Percentiles rank a stretch among this genome's conserved stretches.
These are phyloP conservation scores for Taiozyma sp. DNA, from an alignment of 1,139 yeast genomes.

Conservation along the genomic window DNA sequence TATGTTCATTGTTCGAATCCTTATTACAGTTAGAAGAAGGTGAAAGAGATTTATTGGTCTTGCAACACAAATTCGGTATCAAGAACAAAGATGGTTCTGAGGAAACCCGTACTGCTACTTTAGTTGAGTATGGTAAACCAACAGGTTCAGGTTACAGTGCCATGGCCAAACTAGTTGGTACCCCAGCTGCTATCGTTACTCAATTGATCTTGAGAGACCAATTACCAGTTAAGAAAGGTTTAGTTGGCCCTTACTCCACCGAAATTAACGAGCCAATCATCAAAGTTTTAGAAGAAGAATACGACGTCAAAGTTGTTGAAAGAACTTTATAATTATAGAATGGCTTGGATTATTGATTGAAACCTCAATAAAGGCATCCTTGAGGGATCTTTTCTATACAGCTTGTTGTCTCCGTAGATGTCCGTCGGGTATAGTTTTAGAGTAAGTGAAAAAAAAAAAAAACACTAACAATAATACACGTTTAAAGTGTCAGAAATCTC, in stretches of 20 bases:
- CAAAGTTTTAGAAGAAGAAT: slow-evolving; percentile 85
- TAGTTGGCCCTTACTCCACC: slow-evolving; percentile 90
- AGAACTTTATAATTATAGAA: slow-evolving; percentile 44
- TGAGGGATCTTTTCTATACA: background rate
- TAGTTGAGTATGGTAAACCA: slow-evolving; percentile 91
- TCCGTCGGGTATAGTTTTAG: background rate
- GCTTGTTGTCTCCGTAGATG: background rate
- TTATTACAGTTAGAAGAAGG: slow-evolving; percentile 95
- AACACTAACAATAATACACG: no score
- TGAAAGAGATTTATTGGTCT: slow-evolving; percentile 91
- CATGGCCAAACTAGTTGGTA: slow-evolving; percentile 98
- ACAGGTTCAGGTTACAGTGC: slow-evolving; percentile 94
- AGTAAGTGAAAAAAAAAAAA: no score
- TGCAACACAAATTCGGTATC: slow-evolving; percentile 97
- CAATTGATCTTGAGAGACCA: slow-evolving; percentile 77
- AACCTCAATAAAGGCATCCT: background rate
- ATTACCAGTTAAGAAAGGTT: slow-evolving; percentile 55
- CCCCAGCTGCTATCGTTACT: slow-evolving; percentile 96
- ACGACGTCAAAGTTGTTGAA: slow-evolving; percentile 84
- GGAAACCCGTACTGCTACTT: slow-evolving; percentile 92
- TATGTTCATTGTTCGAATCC: slow-evolving; percentile 93
- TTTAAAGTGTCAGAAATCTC: background rate
- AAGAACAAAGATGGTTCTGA: slow-evolving; percentile 92
- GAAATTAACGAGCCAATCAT: slow-evolving; percentile 88
- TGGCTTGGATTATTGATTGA: background rate